Conservation (phyloP, 495 filamentous ascomycete species). For the Copromyces sp. region DNA sequence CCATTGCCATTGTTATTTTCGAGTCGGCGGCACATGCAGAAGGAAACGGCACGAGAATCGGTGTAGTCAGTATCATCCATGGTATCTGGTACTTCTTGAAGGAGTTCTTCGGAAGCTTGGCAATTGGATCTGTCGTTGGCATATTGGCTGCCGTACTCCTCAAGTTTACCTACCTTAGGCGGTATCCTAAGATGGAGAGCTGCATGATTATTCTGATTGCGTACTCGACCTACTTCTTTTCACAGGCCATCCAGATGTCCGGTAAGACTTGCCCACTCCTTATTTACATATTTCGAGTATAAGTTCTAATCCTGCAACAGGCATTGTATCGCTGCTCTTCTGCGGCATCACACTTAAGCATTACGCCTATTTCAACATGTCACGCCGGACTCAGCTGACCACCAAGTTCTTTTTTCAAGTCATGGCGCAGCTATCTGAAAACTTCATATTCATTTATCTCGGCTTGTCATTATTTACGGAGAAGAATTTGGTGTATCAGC, state of each 20-base stretch:
- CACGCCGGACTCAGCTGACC: constrained; percentile 88
- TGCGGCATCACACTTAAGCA: constrained; percentile 98
- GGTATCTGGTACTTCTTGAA: constrained; percentile 89
- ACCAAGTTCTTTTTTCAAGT: constrained; percentile 98
- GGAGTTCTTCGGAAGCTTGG: constrained; percentile 88
- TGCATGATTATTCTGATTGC: constrained; percentile 88
- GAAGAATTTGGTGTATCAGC: constrained; percentile 75
- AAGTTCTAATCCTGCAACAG: constrained; percentile 34
- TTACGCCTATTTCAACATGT: constrained; percentile 99
- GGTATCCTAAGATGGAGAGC: constrained; percentile 93
- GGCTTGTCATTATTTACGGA: constrained; percentile 92
- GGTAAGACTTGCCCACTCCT: constrained; percentile 45
- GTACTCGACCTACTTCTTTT: constrained; percentile 95
- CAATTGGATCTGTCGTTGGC: constrained; percentile 80
- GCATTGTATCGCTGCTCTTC: constrained; percentile 93
- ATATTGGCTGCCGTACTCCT: constrained; percentile 76
- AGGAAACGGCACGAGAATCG: constrained; percentile 49
- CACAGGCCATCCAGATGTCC: constrained; percentile 87
- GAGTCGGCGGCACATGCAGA: constrained; percentile 90
- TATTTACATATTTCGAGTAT: constrained; percentile 6
- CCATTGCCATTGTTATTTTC: constrained; percentile 95
- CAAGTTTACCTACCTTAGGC: constrained; percentile 85
- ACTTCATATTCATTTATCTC: constrained; percentile 99
- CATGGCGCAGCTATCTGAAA: constrained; percentile 89
- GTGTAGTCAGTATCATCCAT: constrained; percentile 70